A percentile compares a stretch with the other conserved stretches of the same genome.
Conservation (phyloP, 257 asterid genomes). For the Lycium barbarum region DNA sequence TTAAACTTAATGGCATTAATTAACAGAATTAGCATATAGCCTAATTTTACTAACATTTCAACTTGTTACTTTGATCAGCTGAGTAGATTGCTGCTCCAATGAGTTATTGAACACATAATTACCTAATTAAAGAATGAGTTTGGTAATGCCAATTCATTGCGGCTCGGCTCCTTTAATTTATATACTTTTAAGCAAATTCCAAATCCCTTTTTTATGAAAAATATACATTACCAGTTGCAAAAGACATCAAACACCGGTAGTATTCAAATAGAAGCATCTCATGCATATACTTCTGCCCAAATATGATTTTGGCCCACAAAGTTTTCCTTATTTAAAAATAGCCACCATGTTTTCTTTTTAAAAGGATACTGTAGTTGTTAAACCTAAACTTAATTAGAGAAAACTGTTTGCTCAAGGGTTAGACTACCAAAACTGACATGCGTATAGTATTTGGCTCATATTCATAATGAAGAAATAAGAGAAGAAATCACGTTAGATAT, state of each 20-base stretch:
- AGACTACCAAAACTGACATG: too few relatives aligned
- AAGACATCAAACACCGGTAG: not conserved
- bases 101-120: not conserved
- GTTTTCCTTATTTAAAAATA: not conserved
- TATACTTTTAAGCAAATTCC: not conserved
- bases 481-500: not conserved
- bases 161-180: not conserved
- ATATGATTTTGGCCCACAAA: not conserved
- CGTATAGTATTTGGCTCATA: not conserved
- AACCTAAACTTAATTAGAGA: not conserved
- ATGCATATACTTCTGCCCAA: not conserved
- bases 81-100: not conserved
- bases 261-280: not conserved
- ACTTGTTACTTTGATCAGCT: not conserved
- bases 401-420: not conserved
- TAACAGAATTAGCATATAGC: not conserved
- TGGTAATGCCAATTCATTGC: not conserved
- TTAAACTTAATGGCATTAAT: not conserved
- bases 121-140: not conserved
- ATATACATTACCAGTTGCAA: not conserved
- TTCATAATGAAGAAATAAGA: not conserved
- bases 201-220: not conserved
- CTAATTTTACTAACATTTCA: not conserved
- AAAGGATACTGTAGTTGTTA: not conserved
- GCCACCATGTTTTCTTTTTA: not conserved